phyloP scores from a whole-genome alignment of 768 basidiomycete species.

The Galerina marginata region DNA sequence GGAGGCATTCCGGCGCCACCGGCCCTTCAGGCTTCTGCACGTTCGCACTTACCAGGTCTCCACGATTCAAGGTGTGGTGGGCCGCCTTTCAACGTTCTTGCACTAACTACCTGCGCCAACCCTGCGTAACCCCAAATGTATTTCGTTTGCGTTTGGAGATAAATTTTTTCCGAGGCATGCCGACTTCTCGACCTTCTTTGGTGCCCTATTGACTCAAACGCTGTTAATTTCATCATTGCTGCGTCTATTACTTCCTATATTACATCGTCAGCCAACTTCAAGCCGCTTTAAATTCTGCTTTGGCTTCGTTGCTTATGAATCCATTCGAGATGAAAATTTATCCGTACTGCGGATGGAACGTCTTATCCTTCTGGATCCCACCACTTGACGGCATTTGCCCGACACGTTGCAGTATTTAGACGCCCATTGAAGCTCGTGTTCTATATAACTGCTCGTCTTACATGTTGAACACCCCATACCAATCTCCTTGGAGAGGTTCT shows the following conservation, averaged over 20 bases:
- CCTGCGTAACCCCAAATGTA: too few relatives aligned
- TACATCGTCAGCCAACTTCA: background rate
- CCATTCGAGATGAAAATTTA: too few relatives aligned
- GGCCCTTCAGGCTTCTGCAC: too few relatives aligned
- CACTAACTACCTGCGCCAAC: too few relatives aligned
- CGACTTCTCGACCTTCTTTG: background rate
- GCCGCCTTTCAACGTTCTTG: too few relatives aligned
- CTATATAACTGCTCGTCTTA: constrained; percentile 1
- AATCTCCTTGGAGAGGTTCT: constrained; percentile 31
- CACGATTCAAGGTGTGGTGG: too few relatives aligned
- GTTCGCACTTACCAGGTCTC: too few relatives aligned
- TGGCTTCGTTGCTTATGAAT: too few relatives aligned
- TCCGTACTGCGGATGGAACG: too few relatives aligned
- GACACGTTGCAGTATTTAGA: constrained; percentile 16
- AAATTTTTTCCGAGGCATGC: background rate
- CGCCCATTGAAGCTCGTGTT: constrained; percentile 6
- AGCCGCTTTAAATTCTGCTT: background rate
- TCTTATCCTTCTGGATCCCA: constrained; percentile 2
- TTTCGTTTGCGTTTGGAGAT: background rate
- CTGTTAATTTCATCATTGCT: background rate
- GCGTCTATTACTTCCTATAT: constrained; percentile 7
- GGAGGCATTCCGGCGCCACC: too few relatives aligned
- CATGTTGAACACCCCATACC: constrained; percentile 18
- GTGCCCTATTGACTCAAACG: background rate
- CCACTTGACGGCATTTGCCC: constrained; percentile 8